Base-by-base conservation (phyloP, 257 asterid species). In the Przewalskia tangutica region DNA sequence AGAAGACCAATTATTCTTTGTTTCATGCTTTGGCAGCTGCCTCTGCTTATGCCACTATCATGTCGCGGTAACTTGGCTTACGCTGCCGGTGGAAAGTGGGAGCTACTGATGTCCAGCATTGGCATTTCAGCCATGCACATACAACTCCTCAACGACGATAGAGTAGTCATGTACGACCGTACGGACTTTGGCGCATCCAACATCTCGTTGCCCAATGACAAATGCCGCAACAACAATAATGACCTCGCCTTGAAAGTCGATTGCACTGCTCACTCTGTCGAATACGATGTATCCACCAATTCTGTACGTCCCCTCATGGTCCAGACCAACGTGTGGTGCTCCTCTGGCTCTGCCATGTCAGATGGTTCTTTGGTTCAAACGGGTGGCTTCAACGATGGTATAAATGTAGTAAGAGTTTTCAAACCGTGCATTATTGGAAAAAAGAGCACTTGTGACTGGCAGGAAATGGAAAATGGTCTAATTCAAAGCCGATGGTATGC, bases 51-150 rank as follows among this genome's bases (percentile, higher is more conserved):
- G 0, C 76, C 85, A 4, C 53, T 53, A 5, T 46, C 82, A 11
- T 77, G 64, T 65, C 80, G 66, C 59, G 76, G 27, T 32, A 20
- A 77, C 44, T 51, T 77, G 10, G 78, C 81, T 14, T 83, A 77
- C 71, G 86, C 82, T 34, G 11, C 70, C 17, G 88, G 90, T 8
- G 92, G 92, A 20, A 84, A 77, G 78, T 91, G 94, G 92, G 82
- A 56, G 11, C 46, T 87, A 14, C 88, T 91, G 17, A 77, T 56
- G 14, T 8, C 86, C 46, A 87, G 68, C 71, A 65, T 85, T 11
- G 93, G 91, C 42, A 85, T 91, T 17, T 54, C 87, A 0, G 91
- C 93, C 86, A 91, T 89, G 93, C 93, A 91, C 89, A 89, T 91
- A 89, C 93, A 88, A 46, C 93, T 88, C 50, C 89, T 91, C 62